Percentiles rank a stretch among this genome's conserved stretches.
These are phyloP conservation scores for Candida sp. DNA, from an alignment of 1,139 yeast species.

Conservation along the genomic window DNA sequence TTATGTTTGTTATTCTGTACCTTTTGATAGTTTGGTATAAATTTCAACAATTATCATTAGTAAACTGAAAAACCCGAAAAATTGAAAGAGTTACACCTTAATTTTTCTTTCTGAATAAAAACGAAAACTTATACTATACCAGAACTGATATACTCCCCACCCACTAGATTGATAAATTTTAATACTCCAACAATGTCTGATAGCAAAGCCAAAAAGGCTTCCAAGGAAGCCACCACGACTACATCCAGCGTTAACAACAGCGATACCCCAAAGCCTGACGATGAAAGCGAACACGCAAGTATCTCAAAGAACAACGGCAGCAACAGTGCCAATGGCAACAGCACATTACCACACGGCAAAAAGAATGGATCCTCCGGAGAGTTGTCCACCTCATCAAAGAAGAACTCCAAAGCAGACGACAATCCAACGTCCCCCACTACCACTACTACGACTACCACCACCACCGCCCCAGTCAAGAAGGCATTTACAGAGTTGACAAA, in stretches of 20 bases:
- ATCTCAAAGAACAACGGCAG: not conserved
- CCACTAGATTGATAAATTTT: not conserved
- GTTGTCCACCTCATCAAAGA: not conserved
- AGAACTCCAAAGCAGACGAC: not conserved
- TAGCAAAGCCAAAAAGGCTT: not conserved
- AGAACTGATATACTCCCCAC: too few species aligned
- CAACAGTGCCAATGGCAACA: not conserved
- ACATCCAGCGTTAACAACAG: not conserved
- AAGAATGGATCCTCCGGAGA: conserved; percentile 2
- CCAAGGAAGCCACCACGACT: not conserved
- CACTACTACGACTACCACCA: not conserved
- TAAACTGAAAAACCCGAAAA: not conserved
- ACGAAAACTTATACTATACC: not conserved
- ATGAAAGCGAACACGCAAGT: not conserved
- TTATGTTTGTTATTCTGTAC: conserved; percentile 1
- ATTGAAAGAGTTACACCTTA: not conserved
- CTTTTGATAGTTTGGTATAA: not conserved
- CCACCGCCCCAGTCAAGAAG: not conserved
- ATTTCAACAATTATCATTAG: not conserved
- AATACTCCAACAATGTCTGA: conserved; percentile 1
- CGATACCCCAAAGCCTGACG: not conserved
- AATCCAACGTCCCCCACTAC: not conserved
- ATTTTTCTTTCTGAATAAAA: not conserved
- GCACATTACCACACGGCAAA: not conserved
- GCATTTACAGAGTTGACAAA: not conserved